phyloP scores from a whole-genome alignment of 2,329 filamentous ascomycete genomes.

The Thielaviopsis ethacetica region DNA sequence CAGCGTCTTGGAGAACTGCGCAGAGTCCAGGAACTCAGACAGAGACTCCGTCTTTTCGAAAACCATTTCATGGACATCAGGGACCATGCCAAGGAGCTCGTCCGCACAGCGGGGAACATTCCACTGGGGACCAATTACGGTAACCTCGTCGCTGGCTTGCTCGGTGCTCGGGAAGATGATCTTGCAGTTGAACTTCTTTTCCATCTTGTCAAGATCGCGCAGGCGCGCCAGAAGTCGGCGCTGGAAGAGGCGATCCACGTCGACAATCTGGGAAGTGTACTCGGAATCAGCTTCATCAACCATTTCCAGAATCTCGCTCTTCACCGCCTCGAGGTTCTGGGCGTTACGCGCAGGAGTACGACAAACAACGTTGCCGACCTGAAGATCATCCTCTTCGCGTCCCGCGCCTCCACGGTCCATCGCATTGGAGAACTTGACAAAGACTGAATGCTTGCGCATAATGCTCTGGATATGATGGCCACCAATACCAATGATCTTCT shows the following conservation, averaged over 20 bases:
- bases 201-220: constrained; percentile 77
- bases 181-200: constrained; percentile 99
- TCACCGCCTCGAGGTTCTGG: constrained; percentile 89
- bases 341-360: constrained; percentile 93
- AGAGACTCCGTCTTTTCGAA: constrained; percentile 62
- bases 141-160: constrained; percentile 89
- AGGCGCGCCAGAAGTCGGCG: constrained; percentile 82
- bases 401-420: constrained; percentile 91
- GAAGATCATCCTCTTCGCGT: constrained; percentile 94
- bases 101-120: constrained; percentile 95
- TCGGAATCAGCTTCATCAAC: constrained; percentile 94
- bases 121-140: constrained; percentile 91
- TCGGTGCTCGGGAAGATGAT: constrained; percentile 97
- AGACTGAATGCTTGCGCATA: constrained; percentile 99
- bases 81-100: constrained; percentile 93
- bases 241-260: constrained; percentile 88
- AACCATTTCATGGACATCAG: constrained; percentile 83
- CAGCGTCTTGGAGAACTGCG: constrained; percentile 66
- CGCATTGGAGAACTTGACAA: constrained; percentile 97
- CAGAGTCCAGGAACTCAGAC: constrained; percentile 64
- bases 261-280: constrained; percentile 85
- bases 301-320: constrained; percentile 99
- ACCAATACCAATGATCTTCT: constrained; percentile 96
- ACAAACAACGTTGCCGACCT: constrained; percentile 97
- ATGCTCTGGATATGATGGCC: constrained; percentile 98